phyloP scores from a whole-genome alignment of 768 basidiomycete genomes.

The Wakefieldia striispora region DNA sequence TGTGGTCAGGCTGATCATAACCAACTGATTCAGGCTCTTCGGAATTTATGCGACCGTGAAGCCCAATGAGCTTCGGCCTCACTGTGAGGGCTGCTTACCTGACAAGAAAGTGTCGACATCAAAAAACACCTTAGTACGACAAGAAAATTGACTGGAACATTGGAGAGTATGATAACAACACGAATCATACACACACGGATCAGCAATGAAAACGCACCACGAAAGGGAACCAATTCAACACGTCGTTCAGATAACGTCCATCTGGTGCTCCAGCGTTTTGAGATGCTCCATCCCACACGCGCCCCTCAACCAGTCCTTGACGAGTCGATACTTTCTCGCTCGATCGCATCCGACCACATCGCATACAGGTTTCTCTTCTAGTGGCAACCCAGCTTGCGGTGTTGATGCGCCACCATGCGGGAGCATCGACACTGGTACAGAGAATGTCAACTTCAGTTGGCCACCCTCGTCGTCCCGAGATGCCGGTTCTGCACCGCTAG shows the following conservation, averaged over 20 bases:
- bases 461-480: conserved; percentile 4
- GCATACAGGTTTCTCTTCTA: conserved; percentile 35
- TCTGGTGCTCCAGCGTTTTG: conserved; percentile 46
- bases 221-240: no score
- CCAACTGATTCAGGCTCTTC: no score
- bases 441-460: conserved; percentile 50
- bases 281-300: conserved; percentile 68
- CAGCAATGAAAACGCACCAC: no score
- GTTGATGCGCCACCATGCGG: conserved; percentile 4
- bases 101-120: no score
- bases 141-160: no score
- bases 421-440: conserved; percentile 44
- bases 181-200: no score
- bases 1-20: no score
- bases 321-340: conserved; percentile 61
- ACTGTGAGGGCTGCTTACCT: no score
- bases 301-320: conserved; percentile 56
- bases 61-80: no score
- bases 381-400: conserved; percentile 10
- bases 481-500: conserved; percentile 3
- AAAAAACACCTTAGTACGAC: no score
- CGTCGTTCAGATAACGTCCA: conserved; percentile 2
- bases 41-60: no score
- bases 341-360: conserved; percentile 57
- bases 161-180: no score